Evolutionary conservation across 768 basidiomycete species (phyloP).

Genomic region (Scleroderma citrinum): DNA sequence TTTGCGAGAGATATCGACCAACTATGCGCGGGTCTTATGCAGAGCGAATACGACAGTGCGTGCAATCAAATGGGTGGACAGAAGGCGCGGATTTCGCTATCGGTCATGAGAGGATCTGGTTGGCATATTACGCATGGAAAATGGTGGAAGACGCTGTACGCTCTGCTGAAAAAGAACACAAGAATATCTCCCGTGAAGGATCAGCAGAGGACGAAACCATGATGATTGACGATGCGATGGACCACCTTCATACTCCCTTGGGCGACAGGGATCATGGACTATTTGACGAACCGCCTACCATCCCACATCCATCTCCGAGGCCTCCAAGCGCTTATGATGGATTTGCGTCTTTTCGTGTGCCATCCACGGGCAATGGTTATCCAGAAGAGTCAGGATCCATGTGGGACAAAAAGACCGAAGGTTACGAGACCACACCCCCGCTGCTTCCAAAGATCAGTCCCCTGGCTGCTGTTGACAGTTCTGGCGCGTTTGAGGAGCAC

Average conservation of each 20-base stretch:
- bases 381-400: slow-evolving; percentile 34
- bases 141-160: slow-evolving; percentile 52
- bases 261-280: slow-evolving; percentile 28
- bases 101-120: slow-evolving; percentile 50
- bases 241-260: slow-evolving; percentile 29
- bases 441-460: slow-evolving; percentile 31
- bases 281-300: slow-evolving; percentile 25
- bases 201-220: slow-evolving; percentile 45
- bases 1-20: slow-evolving; percentile 50
- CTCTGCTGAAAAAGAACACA: slow-evolving; percentile 44
- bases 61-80: slow-evolving; percentile 44
- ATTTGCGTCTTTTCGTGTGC: slow-evolving; percentile 16
- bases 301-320: slow-evolving; percentile 25
- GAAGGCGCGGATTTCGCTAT: slow-evolving; percentile 50
- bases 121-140: slow-evolving; percentile 54
- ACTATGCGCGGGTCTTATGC: slow-evolving; percentile 41
- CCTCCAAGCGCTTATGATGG: slow-evolving; percentile 21
- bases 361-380: slow-evolving; percentile 22
- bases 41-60: slow-evolving; percentile 47
- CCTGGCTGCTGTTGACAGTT: slow-evolving; percentile 38
- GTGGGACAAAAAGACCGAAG: slow-evolving; percentile 40
- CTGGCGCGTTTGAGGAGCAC: slow-evolving; percentile 44
- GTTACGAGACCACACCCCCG: slow-evolving; percentile 25
- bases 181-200: slow-evolving; percentile 34
- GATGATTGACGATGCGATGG: slow-evolving; percentile 33